Base-by-base conservation (phyloP, 2,329 filamentous ascomycete genomes). In the Cytospora piceae region DNA sequence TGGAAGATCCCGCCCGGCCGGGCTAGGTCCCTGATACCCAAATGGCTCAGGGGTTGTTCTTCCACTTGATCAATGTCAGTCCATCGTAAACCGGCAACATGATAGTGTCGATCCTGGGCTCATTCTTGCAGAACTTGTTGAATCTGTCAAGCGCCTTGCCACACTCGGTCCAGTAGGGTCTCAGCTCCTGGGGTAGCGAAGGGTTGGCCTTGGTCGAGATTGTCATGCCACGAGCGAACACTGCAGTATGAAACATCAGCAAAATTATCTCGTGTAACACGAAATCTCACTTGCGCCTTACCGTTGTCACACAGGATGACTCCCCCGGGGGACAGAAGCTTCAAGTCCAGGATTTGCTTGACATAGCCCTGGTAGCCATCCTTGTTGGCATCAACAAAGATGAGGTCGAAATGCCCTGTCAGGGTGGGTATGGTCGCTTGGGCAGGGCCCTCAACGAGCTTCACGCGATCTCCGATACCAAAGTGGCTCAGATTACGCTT, bases 371-470 rank as follows among this genome's bases (percentile, higher is more conserved):
- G 58, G 53, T 69, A 69, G 29, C 64, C 63, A 34, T 73, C 70
- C 67, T 76, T 76, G 60, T 76, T 72, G 3, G 74, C 74, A 34
- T 76, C 74, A 22, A 76, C 67, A 61, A 76, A 76, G 56, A 75
- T 70, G 22, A 76, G 54, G 59, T 76, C 74, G 55, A 75, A 76
- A 17, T 69, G 57, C 7, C 70, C 72, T 1, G 63, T 66, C 14
- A 74, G 68, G 9, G 65, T 68, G 22, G 46, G 20, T n/a, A 51
- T 51, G 17, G 46, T 51, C 17, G 17, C 46, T 24, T 51, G 46
- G 46, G 46, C 46, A 24, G 46, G 46, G 17, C 46, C 46, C 46
- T 51, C 46, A 22, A 51, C 46, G 20, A 51, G 46, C 11, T 24
- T 54, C 7, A 54, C 52, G 11, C 52, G 52, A 54, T 54, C 52